These are phyloP conservation scores for Oryza nivara DNA, from an alignment of 176 grass and related monocot species.

Conservation along the genomic window DNA sequence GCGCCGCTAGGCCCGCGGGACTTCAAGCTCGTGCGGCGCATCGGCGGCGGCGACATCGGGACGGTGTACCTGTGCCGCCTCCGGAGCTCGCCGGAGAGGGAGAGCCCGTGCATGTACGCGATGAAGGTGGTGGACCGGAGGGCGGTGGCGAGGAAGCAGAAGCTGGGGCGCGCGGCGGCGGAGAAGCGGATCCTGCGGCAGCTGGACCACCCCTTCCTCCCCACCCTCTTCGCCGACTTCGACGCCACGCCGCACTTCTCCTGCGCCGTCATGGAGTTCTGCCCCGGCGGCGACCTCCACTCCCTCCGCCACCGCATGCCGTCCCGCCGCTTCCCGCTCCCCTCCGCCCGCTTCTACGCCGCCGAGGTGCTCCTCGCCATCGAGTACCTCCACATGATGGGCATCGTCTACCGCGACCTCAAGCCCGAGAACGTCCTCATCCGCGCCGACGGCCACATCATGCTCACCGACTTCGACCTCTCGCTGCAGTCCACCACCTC, in stretches of 20 bases:
- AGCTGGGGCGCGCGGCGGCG: conserved; percentile 68
- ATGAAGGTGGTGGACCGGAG: conserved; percentile 95
- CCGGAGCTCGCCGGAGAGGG: neutral
- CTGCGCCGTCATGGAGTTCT: conserved; percentile 90
- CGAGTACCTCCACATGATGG: conserved; percentile 94
- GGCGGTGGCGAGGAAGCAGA: conserved; percentile 58
- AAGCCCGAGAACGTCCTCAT: conserved; percentile 98
- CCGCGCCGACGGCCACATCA: conserved; percentile 85
- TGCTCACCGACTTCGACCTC: conserved; percentile 98
- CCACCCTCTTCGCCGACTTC: conserved; percentile 85
- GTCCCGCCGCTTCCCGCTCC: conserved; percentile 58
- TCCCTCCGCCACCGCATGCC: conserved; percentile 82
- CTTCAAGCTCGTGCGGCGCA: conserved; percentile 71
- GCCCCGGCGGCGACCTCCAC: conserved; percentile 88
- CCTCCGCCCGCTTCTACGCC: conserved; percentile 75
- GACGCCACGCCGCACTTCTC: conserved; percentile 71
- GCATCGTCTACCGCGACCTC: conserved; percentile 96
- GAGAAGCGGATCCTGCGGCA: conserved; percentile 69
- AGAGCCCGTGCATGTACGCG: conserved; percentile 50
- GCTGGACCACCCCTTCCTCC: conserved; percentile 89
- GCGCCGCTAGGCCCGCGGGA: conserved; percentile 47
- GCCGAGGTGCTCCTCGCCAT: conserved; percentile 85
- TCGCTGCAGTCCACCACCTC: conserved; percentile 72
- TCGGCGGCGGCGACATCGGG: conserved; percentile 87
- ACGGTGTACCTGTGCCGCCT: conserved; percentile 85